Evolutionary conservation across 352 stramenopile genomes (phyloP).

Genomic region (Blastocystis sp.): DNA sequence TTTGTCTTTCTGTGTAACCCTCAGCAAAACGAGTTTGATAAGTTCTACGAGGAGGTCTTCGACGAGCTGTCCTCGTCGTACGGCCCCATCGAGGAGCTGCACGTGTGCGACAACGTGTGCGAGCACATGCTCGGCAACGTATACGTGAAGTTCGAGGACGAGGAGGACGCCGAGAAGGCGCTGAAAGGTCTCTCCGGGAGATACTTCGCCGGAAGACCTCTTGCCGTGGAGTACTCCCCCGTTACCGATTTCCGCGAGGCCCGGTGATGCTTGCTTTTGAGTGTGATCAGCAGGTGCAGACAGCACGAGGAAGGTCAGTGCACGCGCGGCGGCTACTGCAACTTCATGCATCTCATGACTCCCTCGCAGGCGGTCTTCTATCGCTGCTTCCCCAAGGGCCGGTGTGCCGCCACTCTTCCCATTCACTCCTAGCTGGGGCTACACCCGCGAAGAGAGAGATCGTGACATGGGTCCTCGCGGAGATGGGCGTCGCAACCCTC

Average conservation of each 20-base stretch:
- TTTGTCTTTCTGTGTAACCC: neutral
- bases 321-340: constrained; percentile 93
- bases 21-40: constrained; percentile 79
- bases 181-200: constrained; percentile 91
- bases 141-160: constrained; percentile 96
- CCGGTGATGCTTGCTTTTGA: constrained; percentile 70
- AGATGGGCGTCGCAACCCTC: constrained; percentile 51
- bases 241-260: constrained; percentile 97
- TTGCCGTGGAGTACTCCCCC: constrained; percentile 94
- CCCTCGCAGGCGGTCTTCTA: constrained; percentile 74
- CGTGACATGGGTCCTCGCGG: constrained; percentile 57
- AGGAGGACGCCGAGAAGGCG: constrained; percentile 91
- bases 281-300: constrained; percentile 77
- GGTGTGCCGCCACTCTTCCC: neutral
- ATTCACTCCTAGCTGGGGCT: constrained; percentile 41
- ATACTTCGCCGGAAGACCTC: constrained; percentile 90
- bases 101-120: constrained; percentile 97
- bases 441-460: constrained; percentile 45
- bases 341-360: constrained; percentile 98
- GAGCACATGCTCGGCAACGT: constrained; percentile 99
- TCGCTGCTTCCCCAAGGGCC: constrained; percentile 58
- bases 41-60: constrained; percentile 94
- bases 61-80: constrained; percentile 93
- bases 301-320: constrained; percentile 97
- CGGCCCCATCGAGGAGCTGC: constrained; percentile 93